These are phyloP conservation scores for Clavispora santaluciae DNA, from an alignment of 805 yeast species.

Conservation along the genomic window DNA sequence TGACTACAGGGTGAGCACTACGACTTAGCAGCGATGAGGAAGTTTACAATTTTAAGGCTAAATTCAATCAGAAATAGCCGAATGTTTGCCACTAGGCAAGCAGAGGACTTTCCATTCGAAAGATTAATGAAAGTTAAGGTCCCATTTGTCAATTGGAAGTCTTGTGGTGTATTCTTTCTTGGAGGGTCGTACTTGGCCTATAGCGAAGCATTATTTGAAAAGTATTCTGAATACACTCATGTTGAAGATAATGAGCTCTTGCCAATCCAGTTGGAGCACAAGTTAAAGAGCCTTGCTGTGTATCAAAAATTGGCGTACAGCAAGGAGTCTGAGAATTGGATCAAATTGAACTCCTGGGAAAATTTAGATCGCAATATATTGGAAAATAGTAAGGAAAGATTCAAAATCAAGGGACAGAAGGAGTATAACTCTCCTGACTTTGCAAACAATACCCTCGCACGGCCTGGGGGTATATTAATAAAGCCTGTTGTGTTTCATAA, in stretches of 20 bases:
- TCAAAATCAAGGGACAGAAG: constrained; percentile 3
- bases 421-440: constrained; percentile 15
- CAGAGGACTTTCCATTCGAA: not conserved
- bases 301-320: constrained; percentile 44
- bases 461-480: constrained; percentile 77
- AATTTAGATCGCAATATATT: constrained; percentile 35
- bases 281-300: constrained; percentile 46
- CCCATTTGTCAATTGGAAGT: constrained; percentile 12
- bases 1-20: not conserved
- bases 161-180: constrained; percentile 20
- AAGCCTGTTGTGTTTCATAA: constrained; percentile 67
- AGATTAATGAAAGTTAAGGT: not conserved
- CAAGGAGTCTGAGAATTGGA: constrained; percentile 45
- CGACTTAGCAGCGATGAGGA: not conserved
- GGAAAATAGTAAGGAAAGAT: constrained; percentile 17
- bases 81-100: not conserved
- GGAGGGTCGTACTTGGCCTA: constrained; percentile 32
- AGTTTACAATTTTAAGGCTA: not conserved
- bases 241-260: constrained; percentile 20
- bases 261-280: constrained; percentile 40
- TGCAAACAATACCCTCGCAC: constrained; percentile 45
- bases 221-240: constrained; percentile 23
- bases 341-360: constrained; percentile 41
- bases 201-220: constrained; percentile 26
- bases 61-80: not conserved